Base-by-base conservation (phyloP, 371 early-diverging fungal species). In the Mortierella sp. region DNA sequence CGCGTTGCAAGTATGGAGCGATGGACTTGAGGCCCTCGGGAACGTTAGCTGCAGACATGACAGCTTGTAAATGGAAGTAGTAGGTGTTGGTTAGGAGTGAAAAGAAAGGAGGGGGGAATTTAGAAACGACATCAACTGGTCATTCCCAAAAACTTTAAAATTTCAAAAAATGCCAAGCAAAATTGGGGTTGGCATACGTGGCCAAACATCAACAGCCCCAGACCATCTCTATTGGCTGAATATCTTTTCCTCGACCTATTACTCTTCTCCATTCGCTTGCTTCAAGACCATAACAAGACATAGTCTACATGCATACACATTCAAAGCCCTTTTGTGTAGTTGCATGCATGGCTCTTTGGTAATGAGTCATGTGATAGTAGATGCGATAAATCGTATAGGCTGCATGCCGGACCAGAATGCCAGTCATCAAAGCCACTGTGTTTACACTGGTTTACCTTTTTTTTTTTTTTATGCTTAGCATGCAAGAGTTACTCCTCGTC, bases 1-100 rank as follows among this genome's bases (percentile, higher is more conserved):
- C 92, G 19, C 97, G 90, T 76, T 95, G 96, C 58, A 97, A 84
- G 81, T 87, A 97, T 4, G 95, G 92, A 15, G 85, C 76, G 58
- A 97, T 90, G 80, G 85, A 88, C 84, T 92, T 94, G 57, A 97
- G 87, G 55, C 95, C 94, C 8, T 87, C 88, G 5, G 97, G 97
- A n/a, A 84, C 63, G 63, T 83, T 69, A 13, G 76, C 61, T 15
- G 60, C 74, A 22, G 84, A 75, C 79, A 72, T 80, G 50, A 10
- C 9, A 38, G 36, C 2, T 1, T 38, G 64, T 9, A 24, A 19
- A 28, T 22, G 63, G 40, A 45, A 1, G 64, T 24, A 36, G n/a
- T 21, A 36, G 36, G 36, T 36, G 36, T 36, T 36, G 64, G 33
- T 47, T 22, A 11, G 36, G 24, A 28, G 19, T 32, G 21, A 50